These are phyloP conservation scores for Cucurbita argyrosperma DNA, from an alignment of 306 rosid species.

Conservation along the genomic window DNA sequence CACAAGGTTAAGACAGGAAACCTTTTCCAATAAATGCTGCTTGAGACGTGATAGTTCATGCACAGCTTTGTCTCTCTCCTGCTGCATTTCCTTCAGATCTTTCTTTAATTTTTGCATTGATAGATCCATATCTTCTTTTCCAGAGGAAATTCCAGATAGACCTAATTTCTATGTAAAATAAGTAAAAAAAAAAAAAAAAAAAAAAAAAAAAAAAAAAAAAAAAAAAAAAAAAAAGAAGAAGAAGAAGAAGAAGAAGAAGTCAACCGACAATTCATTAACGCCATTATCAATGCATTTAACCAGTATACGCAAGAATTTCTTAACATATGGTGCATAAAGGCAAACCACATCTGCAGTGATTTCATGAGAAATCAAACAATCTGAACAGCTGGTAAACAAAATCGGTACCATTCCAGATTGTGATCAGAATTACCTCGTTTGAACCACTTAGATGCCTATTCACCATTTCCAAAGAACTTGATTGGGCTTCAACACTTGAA, in stretches of 20 bases:
- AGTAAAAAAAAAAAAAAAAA: no score
- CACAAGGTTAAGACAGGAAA: conserved; percentile 7
- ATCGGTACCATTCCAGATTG: background rate
- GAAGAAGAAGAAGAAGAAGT: background rate
- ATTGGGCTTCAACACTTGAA: conserved; percentile 16
- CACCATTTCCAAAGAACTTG: conserved; percentile 29
- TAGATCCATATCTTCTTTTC: conserved; percentile 68
- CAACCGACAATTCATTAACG: background rate
- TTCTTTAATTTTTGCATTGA: conserved; percentile 42
- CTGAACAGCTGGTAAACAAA: background rate
- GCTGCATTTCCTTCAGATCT: conserved; percentile 55
- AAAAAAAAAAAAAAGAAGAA: no score
- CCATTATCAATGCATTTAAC: background rate
- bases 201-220: no score
- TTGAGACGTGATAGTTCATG: conserved; percentile 81
- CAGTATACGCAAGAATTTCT: background rate
- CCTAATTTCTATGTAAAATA: conserved; percentile 16
- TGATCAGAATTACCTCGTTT: conserved; percentile 34
- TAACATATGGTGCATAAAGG: background rate
- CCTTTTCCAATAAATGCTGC: conserved; percentile 96
- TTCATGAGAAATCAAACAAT: background rate
- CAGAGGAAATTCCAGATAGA: conserved; percentile 41
- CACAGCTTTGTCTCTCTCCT: conserved; percentile 64
- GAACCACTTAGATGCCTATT: conserved; percentile 24
- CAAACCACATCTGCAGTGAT: background rate